Evolutionary conservation across 2,329 filamentous ascomycete species (phyloP).

Genomic region (Thielaviopsis cerberus): DNA sequence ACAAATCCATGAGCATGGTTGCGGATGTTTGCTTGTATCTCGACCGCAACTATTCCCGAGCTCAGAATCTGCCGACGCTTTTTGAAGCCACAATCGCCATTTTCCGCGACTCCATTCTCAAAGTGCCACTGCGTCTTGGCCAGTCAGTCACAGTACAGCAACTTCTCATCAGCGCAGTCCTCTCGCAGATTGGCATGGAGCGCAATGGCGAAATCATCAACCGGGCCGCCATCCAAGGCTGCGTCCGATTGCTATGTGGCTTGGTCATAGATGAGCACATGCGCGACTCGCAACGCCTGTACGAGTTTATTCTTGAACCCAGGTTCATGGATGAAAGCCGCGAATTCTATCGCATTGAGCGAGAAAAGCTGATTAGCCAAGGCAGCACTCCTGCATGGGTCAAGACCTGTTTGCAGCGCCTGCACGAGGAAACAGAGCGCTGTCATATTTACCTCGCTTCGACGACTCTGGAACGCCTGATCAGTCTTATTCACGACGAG

Average conservation of each 20-base stretch:
- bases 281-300: conserved; percentile 61
- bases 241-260: conserved; percentile 73
- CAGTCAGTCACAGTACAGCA: conserved; percentile 39
- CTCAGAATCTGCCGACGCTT: conserved; percentile 54
- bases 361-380: conserved; percentile 52
- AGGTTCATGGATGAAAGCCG: conserved; percentile 54
- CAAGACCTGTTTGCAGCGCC: conserved; percentile 50
- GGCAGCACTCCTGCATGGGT: conserved; percentile 72
- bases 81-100: conserved; percentile 71
- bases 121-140: conserved; percentile 30
- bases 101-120: conserved; percentile 72
- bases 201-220: conserved; percentile 79
- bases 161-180: conserved; percentile 61
- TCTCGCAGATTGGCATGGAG: conserved; percentile 87
- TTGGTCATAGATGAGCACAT: conserved; percentile 71
- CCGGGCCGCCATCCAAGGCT: conserved; percentile 61
- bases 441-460: conserved; percentile 59
- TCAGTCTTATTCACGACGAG: conserved; percentile 58
- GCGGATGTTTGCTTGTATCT: conserved; percentile 96
- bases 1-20: conserved; percentile 87
- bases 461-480: conserved; percentile 53
- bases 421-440: conserved; percentile 64
- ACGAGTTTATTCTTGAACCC: conserved; percentile 65
- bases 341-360: conserved; percentile 59
- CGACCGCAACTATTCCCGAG: conserved; percentile 65